Evolutionary conservation across 768 basidiomycete species (phyloP), one percentile per base, ranked within the genome.

Genomic region (Piloderma croceum): DNA sequence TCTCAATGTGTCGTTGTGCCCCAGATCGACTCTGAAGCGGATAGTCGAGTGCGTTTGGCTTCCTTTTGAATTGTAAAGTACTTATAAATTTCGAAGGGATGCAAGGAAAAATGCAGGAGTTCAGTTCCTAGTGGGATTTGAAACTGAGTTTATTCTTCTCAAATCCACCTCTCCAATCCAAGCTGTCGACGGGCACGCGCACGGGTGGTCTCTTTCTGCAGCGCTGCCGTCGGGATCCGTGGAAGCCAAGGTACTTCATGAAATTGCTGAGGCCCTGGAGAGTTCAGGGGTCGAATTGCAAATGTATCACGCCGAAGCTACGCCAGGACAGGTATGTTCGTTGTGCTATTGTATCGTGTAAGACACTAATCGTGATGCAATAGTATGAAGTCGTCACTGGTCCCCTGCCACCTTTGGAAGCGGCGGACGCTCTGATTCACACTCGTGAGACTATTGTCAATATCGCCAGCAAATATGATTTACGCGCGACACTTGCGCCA

Each of bases 381-480:
- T 46, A 80, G 66, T 87, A 79, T 41, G 84, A 87, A 59, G 54
- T 87, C 13, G 69, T 82, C 21, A 82, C 82, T 2, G 83, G 79
- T 0, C 82, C 85, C 5, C 53, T 86, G 31, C 48, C 71, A 6
- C 83, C 85, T 2, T 56, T 86, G 7, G 68, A 79, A 38, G 78
- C 83, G 0, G 81, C 74, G 1, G 84, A 87, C 48, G 77, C 81
- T 0, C 62, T 85, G 22, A 61, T 85, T 4, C 70, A 74, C 50
- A 84, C 80, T 1, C 71, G 81, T 9, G 81, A 87, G 55, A 80
- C 70, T 6, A 82, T 87, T 37, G 65, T 59, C 49, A 79, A 85
- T 46, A 61, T 81, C n/a, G 80, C 85, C 6, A 62, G 57, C 24
- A 83, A 79, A 54, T 69, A 87, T 49, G 77, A 77, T 12, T 53